These are phyloP conservation scores for Wickerhamiella dianesei DNA, from an alignment of 805 yeast species.

Conservation along the genomic window DNA sequence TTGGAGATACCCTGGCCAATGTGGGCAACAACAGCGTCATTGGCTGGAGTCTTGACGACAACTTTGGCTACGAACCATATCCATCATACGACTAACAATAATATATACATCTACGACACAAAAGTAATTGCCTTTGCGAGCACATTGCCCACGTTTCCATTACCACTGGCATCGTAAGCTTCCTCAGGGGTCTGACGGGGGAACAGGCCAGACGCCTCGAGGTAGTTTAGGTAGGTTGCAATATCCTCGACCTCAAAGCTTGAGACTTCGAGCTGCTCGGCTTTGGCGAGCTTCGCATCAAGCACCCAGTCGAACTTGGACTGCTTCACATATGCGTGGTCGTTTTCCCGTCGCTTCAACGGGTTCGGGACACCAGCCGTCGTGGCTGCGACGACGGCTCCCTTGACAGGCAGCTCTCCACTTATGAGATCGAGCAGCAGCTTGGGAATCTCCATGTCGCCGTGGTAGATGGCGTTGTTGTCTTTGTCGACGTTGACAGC, in stretches of 20 bases:
- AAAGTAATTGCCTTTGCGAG: background rate
- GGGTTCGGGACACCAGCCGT: constrained; percentile 37
- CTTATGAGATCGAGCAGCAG: constrained; percentile 39
- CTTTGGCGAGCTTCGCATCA: constrained; percentile 34
- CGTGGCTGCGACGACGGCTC: constrained; percentile 54
- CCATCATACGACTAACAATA: background rate
- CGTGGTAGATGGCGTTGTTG: constrained; percentile 42
- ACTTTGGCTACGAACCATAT: constrained; percentile 11
- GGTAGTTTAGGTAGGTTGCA: constrained; percentile 29
- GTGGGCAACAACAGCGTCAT: constrained; percentile 8
- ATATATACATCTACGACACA: background rate
- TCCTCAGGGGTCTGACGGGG: constrained; percentile 28
- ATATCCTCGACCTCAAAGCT: constrained; percentile 36
- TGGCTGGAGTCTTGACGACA: constrained; percentile 5
- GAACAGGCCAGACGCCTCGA: constrained; percentile 29
- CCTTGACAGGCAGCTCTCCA: constrained; percentile 42
- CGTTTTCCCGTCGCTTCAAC: constrained; percentile 33
- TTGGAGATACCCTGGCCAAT: constrained; percentile 9
- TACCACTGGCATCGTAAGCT: constrained; percentile 45
- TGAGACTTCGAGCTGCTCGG: constrained; percentile 31
- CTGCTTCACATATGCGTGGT: constrained; percentile 40
- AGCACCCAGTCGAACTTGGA: constrained; percentile 41
- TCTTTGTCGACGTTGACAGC: constrained; percentile 49
- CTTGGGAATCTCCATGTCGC: constrained; percentile 50
- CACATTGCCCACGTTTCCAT: constrained; percentile 45